Evolutionary conservation across 139 green algal genomes (phyloP), one percentile per base, ranked within the genome.

Genomic region (Edaphochlamys debaryana): DNA sequence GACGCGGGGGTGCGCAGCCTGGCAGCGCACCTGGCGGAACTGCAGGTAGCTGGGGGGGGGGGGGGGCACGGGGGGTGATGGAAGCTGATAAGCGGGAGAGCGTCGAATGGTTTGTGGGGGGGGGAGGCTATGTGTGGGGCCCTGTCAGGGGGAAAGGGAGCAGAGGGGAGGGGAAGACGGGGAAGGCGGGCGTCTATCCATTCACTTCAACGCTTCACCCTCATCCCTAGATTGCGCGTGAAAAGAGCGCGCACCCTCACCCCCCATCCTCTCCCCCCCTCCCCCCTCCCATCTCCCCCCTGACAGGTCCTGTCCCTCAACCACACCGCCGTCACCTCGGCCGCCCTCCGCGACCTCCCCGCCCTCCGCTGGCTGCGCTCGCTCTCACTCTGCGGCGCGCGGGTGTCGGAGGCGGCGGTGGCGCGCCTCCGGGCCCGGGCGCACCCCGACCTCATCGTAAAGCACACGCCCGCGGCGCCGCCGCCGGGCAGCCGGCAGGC

Each of bases 391-490:
- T 67, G 52, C 40, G 52, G 64, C 72, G 79, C 73, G 20, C 73
- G 82, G 32, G 63, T 87, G 29, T 36, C 52, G 34, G 82, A 82
- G 17, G 42, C 48, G 19, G 52, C 38, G 7, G 72, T 87, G 58
- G 71, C 56, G 36, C 34, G 42, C 4, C 63, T 87, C 27, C 52
- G 50, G 13, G 64, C 62, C 1, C 58, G 60, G 2, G 32, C 62
- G 25, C 56, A 69, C 38, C 69, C 80, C n/a, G 29, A 81, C 56
- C 70, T 86, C 17, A 37, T 80, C 34, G 27, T 86, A 42, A 86
- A 86, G 36, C 48, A 81, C 60, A 69, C 73, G 42, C 41, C 41
- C 13, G 20, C 69, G 42, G 27, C 69, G 29, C 38, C 67, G 40
- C 38, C 67, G 40, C 25, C 67, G 20, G 66, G 13, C 23, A 23